Base-by-base conservation (phyloP, 2,329 filamentous ascomycete genomes). In the Nemania sp. region DNA sequence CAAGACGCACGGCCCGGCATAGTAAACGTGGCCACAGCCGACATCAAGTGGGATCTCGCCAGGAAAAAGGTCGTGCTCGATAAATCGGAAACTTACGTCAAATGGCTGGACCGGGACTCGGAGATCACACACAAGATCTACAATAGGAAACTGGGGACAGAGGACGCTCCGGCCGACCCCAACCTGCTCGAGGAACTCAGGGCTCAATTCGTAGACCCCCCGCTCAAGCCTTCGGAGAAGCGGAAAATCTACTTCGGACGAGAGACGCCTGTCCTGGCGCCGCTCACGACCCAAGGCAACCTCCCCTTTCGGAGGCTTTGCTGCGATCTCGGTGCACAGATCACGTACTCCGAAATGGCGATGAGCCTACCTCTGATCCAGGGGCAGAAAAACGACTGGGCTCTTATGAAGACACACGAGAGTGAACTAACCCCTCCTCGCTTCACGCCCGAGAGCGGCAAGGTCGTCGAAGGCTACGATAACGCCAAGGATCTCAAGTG, bases 291-390 rank as follows among this genome's bases (percentile, higher is more conserved):
- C 0, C 95, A 98, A 77, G 95, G 95, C 47, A 99, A 99, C 71
- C 82, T 98, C 49, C 95, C 95, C 1, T 99, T 97, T 80, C 89
- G 95, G 58, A 87, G 95, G 51, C 85, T 99, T 32, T 97, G 93
- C 71, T 88, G 92, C 12, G 90, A 93, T 57, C 83, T 98, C 21
- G 95, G 95, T 37, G 93, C 92, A 29, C 90, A 97, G 72, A 82
- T 96, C 50, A 99, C 95, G 0, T 99, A 97, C 80, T 98, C 94
- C 0, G 95, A 99, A 77, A 99, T 99, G 95, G 95, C 94, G 3
- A 90, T 99, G 84, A 88, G 91, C 29, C 80, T 96, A 75, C 93
- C 94, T 10, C 78, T 99, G 43, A 83, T 99, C 5, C 92, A 97
- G 75, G 95, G 95, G 37, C 86, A 90, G 65, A 96, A 94, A 77